Evolutionary conservation across 352 stramenopile genomes (phyloP).

Genomic region (Phytophthora foliorum): DNA sequence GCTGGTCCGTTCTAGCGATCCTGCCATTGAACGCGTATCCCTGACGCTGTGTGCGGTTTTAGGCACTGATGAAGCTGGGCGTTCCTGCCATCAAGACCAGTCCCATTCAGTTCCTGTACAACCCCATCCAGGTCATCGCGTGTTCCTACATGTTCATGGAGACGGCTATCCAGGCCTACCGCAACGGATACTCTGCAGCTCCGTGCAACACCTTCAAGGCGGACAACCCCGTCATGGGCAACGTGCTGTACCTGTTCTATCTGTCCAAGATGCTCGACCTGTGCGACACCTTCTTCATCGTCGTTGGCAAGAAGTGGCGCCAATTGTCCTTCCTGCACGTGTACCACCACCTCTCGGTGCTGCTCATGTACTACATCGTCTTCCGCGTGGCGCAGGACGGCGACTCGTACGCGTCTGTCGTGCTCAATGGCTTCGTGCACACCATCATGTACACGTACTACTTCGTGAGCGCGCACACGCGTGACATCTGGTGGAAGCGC

Average conservation of each 20-base stretch:
- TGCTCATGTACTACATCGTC: conserved; percentile 96
- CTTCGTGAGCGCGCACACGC: conserved; percentile 97
- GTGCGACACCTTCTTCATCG: conserved; percentile 95
- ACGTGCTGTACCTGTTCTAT: conserved; percentile 97
- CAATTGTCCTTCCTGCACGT: conserved; percentile 97
- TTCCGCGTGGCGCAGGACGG: conserved; percentile 94
- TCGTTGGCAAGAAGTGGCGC: conserved; percentile 97
- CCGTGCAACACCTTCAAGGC: conserved; percentile 92
- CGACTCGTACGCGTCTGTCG: conserved; percentile 96
- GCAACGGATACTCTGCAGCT: conserved; percentile 83
- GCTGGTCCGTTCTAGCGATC: conserved; percentile 13
- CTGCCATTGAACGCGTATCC: neutral
- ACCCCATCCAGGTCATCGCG: conserved; percentile 94
- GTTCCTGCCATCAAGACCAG: conserved; percentile 64
- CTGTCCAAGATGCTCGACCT: conserved; percentile 95
- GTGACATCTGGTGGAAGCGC: conserved; percentile 97
- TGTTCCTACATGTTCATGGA: conserved; percentile 96
- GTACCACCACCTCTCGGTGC: conserved; percentile 97
- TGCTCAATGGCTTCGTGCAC: conserved; percentile 97
- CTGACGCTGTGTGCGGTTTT: conserved; percentile 19
- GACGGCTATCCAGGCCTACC: conserved; percentile 88
- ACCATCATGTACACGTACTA: conserved; percentile 99
- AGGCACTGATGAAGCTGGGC: conserved; percentile 64
- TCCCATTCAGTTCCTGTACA: conserved; percentile 95
- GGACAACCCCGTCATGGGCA: conserved; percentile 87